Base-by-base conservation (phyloP, 2,329 filamentous ascomycete species). In the Claviceps monticola region DNA sequence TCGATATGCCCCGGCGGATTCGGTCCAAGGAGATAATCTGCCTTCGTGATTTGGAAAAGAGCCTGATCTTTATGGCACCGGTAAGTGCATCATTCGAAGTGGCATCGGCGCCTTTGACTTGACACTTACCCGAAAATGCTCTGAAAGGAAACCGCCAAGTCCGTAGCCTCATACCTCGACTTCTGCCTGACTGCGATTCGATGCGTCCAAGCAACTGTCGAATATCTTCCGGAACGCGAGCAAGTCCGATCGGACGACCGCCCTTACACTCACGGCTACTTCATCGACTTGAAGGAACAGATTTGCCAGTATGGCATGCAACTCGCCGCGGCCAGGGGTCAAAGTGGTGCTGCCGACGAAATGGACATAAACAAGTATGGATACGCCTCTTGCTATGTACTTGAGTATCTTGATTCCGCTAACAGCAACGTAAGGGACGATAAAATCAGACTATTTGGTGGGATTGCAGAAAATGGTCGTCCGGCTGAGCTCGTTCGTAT, bases 191-290 rank as follows among this genome's bases (percentile, higher is more conserved):
- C 85, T 62, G 91, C 89, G 57, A 88, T 96, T 66, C 83, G 82
- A 68, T 93, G 89, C 71, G 83, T 95, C 66, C 86, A 94, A 74
- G 84, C 88, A 57, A 93, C 88, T 54, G 87, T 94, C 68, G 83
- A 88, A 68, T 84, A 84, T 68, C 76, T 96, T 58, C 84, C 80
- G 74, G 88, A 94, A 66, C 82, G 82, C 66, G 90, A 97, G 68
- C 87, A 91, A 71, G 83, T 84, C 59, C 82, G 88, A 66, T 85
- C 87, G 54, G 75, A 80, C 69, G 91, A 97, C 69, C 83, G 86
- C 62, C 88, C 89, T 59, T 97, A 96, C 75, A 93, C 84, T 76
- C 88, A 86, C 78, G 88, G 88, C 65, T 97, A 97, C 71, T 96
- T 96, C 67, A 84, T 96, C 71, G 91, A 97, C 73, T 82, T 97